Conservation (phyloP, 352 stramenopile species). For the Pythium grandisporangium region DNA sequence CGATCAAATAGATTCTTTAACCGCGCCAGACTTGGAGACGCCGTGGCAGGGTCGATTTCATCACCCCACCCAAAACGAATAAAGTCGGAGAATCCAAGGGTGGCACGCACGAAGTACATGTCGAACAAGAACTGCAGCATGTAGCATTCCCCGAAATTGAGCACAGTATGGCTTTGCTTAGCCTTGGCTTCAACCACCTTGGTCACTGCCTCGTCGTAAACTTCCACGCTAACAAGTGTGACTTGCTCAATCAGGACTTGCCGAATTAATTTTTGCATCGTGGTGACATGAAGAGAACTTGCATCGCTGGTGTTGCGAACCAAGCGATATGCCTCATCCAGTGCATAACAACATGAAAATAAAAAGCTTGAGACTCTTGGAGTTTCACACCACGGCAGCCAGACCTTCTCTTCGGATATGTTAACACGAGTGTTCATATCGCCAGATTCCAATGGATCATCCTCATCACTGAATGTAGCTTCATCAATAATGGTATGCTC, state of each 20-base stretch:
- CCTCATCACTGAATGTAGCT: constrained; percentile 23
- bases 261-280: constrained; percentile 62
- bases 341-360: constrained; percentile 73
- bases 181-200: constrained; percentile 44
- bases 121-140: constrained; percentile 85
- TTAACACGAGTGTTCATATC: no score
- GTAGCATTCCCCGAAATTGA: constrained; percentile 82
- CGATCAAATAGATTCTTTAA: constrained; percentile 60
- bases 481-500: constrained; percentile 58
- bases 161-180: constrained; percentile 27
- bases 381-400: constrained; percentile 80
- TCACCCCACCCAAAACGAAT: constrained; percentile 85
- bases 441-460: constrained; percentile 17
- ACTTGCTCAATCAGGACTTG: constrained; percentile 69
- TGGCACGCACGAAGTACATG: constrained; percentile 85
- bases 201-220: constrained; percentile 59
- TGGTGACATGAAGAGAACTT: constrained; percentile 28
- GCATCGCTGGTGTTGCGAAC: constrained; percentile 30
- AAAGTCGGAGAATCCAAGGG: constrained; percentile 78
- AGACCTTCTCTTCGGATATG: constrained; percentile 69
- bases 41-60: constrained; percentile 50
- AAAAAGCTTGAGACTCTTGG: constrained; percentile 76
- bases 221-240: constrained; percentile 59
- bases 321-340: constrained; percentile 74
- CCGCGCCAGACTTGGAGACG: constrained; percentile 35